phyloP scores from a whole-genome alignment of 257 asterid genomes.

The Dorcoceras hygrometricum region DNA sequence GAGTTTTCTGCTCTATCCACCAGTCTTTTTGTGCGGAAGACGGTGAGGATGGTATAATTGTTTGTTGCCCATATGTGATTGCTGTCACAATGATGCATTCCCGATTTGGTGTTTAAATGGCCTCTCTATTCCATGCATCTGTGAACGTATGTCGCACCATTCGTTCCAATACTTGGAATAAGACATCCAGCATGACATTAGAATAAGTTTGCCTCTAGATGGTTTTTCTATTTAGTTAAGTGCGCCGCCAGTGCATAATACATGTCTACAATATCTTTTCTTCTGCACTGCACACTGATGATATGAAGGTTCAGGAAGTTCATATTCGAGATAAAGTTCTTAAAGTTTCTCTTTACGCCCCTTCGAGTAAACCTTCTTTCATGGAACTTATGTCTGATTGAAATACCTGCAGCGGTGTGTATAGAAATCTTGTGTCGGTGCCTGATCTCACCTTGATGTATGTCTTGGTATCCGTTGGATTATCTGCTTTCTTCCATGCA shows the following conservation, averaged over 20 bases:
- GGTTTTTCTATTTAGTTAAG: neutral
- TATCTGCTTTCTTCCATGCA: no score
- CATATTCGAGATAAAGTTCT: neutral
- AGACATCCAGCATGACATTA: neutral
- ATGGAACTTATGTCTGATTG: no score
- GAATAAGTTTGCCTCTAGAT: neutral
- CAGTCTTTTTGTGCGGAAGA: slow-evolving; percentile 1
- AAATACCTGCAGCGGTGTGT: neutral
- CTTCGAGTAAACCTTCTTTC: neutral
- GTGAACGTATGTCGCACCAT: neutral
- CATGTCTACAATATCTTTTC: neutral
- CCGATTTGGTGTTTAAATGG: neutral
- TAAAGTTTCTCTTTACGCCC: neutral
- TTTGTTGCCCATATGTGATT: neutral
- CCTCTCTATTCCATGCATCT: neutral
- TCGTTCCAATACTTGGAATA: neutral
- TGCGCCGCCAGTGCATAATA: neutral
- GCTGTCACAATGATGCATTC: neutral
- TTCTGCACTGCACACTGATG: neutral
- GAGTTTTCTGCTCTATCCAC: neutral
- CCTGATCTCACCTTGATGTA: neutral
- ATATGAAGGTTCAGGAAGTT: neutral
- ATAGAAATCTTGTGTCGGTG: no score
- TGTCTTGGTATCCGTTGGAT: neutral
- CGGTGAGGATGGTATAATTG: neutral